Evolutionary conservation across 306 rosid genomes (phyloP), one percentile per base, ranked within the genome.

Genomic region (Prunus dulcis): DNA sequence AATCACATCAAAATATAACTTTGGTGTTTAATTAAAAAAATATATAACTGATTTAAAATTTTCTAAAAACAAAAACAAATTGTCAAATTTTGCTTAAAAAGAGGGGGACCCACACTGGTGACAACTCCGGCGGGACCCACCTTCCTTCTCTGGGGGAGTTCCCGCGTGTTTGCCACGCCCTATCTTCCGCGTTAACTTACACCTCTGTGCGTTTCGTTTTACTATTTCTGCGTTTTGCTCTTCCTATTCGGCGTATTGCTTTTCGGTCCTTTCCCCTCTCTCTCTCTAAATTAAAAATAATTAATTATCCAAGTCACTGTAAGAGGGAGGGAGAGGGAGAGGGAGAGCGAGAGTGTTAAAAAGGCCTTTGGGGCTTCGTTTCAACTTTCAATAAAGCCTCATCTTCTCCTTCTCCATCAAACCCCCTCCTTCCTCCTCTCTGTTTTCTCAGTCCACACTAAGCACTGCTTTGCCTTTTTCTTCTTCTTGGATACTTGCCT

Each of bases 81-180:
- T 38, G 43, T 38, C 43, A 38, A 38, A 38, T 38, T 38, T 8
- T 38, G 9, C 43, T 38, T 38, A 7, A 38, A 38, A 38, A 1
- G 43, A 7, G 43, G 0, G 43, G 43, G 43, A 38, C 43, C 43
- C 13, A 11, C 20, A 56, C 2, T 60, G 14, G 66, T 63, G 57
- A 0, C 57, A 63, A 50, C 13, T 72, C 53, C 1, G 18, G 52
- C 69, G 12, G 81, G 55, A 30, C 81, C 76, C 60, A 66, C 52
- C 52, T 34, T 19, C 18, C 18, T 5, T 56, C 46, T 18, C 30
- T 27, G 12, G 30, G 30, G 69, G 20, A 45, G 69, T 28, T 23
- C 34, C 69, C 25, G 20, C 66, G 68, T 72, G 79, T 69, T 77
- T 18, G 2, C 51, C 84, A 49, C 74, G 20, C 50, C 25, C 53